These are phyloP conservation scores for Aspergillus puulaauensis DNA, from an alignment of 2,329 filamentous ascomycete genomes.

Conservation along the genomic window DNA sequence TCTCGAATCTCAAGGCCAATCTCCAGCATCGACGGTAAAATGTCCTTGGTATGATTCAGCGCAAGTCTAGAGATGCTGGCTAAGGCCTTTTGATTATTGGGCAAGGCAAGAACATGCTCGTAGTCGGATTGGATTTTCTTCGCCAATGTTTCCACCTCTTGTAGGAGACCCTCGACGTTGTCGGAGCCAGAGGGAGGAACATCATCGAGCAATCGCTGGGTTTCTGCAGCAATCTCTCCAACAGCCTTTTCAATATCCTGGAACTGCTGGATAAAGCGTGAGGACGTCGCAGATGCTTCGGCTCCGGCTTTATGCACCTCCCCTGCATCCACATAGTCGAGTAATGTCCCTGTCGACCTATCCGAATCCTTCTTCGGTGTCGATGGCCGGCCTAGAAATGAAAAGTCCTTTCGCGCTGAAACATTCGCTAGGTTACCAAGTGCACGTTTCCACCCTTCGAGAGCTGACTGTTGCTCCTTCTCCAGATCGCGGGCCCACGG, in stretches of 20 bases:
- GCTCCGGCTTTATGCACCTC: constrained; percentile 71
- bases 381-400: constrained; percentile 40
- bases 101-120: constrained; percentile 70
- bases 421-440: constrained; percentile 40
- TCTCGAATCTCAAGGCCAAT: constrained; percentile 56
- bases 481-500: constrained; percentile 46
- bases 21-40: constrained; percentile 60
- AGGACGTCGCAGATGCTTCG: constrained; percentile 58
- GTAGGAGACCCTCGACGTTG: constrained; percentile 68
- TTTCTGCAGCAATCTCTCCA: constrained; percentile 60
- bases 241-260: constrained; percentile 62
- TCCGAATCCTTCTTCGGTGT: constrained; percentile 45
- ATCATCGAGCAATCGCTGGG: constrained; percentile 36
- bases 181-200: constrained; percentile 56
- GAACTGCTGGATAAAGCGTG: constrained; percentile 61
- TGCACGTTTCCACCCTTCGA: constrained; percentile 45
- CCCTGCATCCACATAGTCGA: constrained; percentile 74
- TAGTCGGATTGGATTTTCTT: constrained; percentile 87
- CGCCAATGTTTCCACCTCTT: constrained; percentile 82
- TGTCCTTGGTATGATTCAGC: constrained; percentile 62
- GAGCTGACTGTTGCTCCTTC: constrained; percentile 43
- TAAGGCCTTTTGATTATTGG: constrained; percentile 64
- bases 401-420: constrained; percentile 45
- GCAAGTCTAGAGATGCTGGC: constrained; percentile 65
- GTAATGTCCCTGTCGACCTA: constrained; percentile 58